phyloP scores from a whole-genome alignment of 2,329 filamentous ascomycete species.

The Parastagonospora nodorum region DNA sequence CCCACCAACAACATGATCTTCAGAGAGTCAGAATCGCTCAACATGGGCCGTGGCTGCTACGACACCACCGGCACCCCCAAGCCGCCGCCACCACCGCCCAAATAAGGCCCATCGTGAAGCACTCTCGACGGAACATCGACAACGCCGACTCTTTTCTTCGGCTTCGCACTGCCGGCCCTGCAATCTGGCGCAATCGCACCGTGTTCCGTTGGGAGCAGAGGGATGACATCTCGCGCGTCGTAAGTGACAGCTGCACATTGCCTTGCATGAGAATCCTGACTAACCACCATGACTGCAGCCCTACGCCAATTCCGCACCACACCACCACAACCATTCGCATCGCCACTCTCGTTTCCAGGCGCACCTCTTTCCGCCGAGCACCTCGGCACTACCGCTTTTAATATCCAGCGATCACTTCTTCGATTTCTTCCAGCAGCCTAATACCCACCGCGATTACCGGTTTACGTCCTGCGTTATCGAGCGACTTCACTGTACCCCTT shows the following conservation, averaged over 20 bases:
- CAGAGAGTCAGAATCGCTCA: slow-evolving; percentile 48
- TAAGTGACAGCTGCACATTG: slow-evolving; percentile 37
- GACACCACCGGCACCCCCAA: slow-evolving; percentile 57
- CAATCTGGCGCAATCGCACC: neutral
- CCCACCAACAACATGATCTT: slow-evolving; percentile 48
- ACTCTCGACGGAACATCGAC: slow-evolving; percentile 11
- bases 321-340: slow-evolving; percentile 15
- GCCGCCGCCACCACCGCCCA: slow-evolving; percentile 49
- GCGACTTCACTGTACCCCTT: slow-evolving; percentile 32
- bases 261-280: slow-evolving; percentile 36
- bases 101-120: slow-evolving; percentile 31
- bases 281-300: slow-evolving; percentile 38
- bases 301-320: slow-evolving; percentile 19
- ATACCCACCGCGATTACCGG: slow-evolving; percentile 41
- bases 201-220: slow-evolving; percentile 38
- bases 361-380: slow-evolving; percentile 18
- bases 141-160: slow-evolving; percentile 2
- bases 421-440: slow-evolving; percentile 41
- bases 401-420: slow-evolving; percentile 41
- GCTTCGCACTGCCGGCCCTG: neutral
- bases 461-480: slow-evolving; percentile 28
- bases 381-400: slow-evolving; percentile 43
- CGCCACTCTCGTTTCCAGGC: slow-evolving; percentile 16
- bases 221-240: slow-evolving; percentile 38
- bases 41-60: slow-evolving; percentile 57